phyloP scores from a whole-genome alignment of 257 asterid genomes.

The Fraxinus anomala region DNA sequence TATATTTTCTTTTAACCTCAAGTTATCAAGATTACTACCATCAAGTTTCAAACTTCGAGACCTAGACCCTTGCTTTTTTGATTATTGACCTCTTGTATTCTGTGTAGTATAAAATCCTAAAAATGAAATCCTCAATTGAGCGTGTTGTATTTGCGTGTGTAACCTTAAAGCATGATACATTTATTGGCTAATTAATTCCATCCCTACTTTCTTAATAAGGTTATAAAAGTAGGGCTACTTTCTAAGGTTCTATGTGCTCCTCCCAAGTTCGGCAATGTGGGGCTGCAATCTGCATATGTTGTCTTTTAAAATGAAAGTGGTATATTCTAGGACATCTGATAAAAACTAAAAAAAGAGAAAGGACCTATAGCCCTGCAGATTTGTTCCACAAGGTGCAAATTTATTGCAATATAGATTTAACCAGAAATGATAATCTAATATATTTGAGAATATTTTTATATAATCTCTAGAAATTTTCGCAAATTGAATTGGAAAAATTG shows the following conservation, averaged over 20 bases:
- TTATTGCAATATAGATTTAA: neutral
- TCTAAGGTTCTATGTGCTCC: neutral
- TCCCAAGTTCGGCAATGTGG: neutral
- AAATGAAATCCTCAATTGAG: neutral
- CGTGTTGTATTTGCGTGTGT: neutral
- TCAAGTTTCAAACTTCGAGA: neutral
- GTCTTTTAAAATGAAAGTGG: neutral
- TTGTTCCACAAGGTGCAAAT: neutral
- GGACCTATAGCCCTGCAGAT: neutral
- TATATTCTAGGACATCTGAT: no score
- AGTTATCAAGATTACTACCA: conserved; percentile 1
- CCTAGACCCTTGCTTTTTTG: neutral
- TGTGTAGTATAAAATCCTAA: neutral
- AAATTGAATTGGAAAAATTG: neutral
- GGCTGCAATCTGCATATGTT: neutral
- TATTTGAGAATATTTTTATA: neutral
- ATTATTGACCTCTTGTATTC: neutral
- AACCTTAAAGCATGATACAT: neutral
- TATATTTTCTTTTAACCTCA: conserved; percentile 10
- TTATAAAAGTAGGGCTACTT: neutral
- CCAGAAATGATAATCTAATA: neutral
- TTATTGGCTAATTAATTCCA: neutral
- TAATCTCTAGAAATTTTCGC: neutral
- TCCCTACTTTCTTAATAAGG: neutral
- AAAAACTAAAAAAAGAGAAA: no score